Base-by-base conservation (phyloP, 179 eudicot genomes). In the Actinidia arguta region DNA sequence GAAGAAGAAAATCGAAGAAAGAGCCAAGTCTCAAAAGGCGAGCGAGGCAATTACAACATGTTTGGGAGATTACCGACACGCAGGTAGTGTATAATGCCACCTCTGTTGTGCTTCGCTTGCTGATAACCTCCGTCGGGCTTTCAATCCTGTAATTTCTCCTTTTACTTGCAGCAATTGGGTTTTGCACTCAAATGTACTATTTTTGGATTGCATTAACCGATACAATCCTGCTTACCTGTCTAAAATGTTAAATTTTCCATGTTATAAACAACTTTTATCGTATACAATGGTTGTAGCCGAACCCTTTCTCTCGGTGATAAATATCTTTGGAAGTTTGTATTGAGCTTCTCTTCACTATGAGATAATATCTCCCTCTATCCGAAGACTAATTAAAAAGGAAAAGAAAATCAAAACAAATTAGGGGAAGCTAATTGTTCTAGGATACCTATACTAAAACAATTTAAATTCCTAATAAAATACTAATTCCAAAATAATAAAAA, bases 1-100 rank as follows among this genome's bases (percentile, higher is more conserved):
- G 89, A 95, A 93, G 90, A 94, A 94, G 91, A 95, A 95, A 70
- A 83, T 81, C 83, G 92, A 85, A 81, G 96, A 92, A 86, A 88
- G 95, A 83, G 82, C 85, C 42, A 89, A 84, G 79, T 75, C 92
- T 47, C 97, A 88, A 79, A 91, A 90, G 77, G 92, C 98, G 54
- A 92, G 81, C 27, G 94, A 90, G 87, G 90, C 98, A 20, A 78
- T 95, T 56, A 82, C 87, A 64, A 88, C 85, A 86, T 94, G 89
- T 64, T 69, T 78, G 82, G 90, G 82, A 5, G 85, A 89, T 25
- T 78, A 24, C 81, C 83, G 73, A 76, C 68, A 79, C 75, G 47
- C 69, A 4, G 83, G 80, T 42, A 46, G 18, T 39, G 3, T 39
- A 74, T 88, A 75, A 80, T 61, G 71, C 31, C 61, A 18, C 18